Evolutionary conservation across 148 eudicot genomes (phyloP), one percentile per base, ranked within the genome.

Genomic region (Chenopodium formosanum): DNA sequence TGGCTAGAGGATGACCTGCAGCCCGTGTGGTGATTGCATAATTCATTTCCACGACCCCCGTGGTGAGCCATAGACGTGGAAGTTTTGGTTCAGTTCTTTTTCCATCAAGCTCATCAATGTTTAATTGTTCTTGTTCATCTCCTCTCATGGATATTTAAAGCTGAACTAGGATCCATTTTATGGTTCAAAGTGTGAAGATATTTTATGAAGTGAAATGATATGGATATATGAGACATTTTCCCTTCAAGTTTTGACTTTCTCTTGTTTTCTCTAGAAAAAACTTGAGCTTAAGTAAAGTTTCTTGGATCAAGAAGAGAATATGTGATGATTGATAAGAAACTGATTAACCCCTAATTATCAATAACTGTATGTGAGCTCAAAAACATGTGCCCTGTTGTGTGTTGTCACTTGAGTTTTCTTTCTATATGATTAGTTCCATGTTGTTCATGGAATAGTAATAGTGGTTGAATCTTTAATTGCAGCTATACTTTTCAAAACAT

Each of bases 401-500:
- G 27, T 22, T 77, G 32, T n/a, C 10, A 4, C 20, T 34, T 75
- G 44, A 22, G 2, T 27, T 25, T 31, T 66, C 27, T 14, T 44
- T 4, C 37, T 64, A 19, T 66, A 48, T 47, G 2, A 29, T 17
- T 64, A 50, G 74, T 52, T 67, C 23, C n/a, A 12, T 20, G 27
- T 5, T 23, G 52, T 12, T 58, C 58, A 27, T 67, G 77, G 70
- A 58, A 77, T 50, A 29, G 72, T 65, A 12, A 68, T 2, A 6
- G 32, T 75, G 32, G 4, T 67, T 73, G 10, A 14, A 3, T 79
- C 75, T 34, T 78, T 20, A 69, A 56, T 83, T 84, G 52, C 89
- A 94, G 98, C 73, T 94, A 92, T 70, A 83, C 80, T 16, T 94
- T 94, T 82, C 27, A 74, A 32, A 82, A 48, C 66, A 75, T 90